phyloP scores from a whole-genome alignment of 2,329 filamentous ascomycete genomes.

The Mycosphaerella sp. region DNA sequence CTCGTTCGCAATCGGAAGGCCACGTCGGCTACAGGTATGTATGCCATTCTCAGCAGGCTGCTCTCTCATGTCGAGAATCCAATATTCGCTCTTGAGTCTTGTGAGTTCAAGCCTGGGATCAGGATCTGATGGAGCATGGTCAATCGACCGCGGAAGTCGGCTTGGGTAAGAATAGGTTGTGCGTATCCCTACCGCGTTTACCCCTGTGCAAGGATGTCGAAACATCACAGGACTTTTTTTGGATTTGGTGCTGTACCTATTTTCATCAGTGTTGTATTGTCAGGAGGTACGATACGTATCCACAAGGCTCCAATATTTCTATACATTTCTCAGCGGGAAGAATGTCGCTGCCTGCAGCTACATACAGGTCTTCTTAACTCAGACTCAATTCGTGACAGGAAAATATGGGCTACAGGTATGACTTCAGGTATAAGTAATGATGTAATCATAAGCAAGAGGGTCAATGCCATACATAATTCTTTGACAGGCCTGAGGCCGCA shows the following conservation, averaged over 20 bases:
- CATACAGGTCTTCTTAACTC: too few species aligned
- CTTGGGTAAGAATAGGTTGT: constrained; percentile 14
- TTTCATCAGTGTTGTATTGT: not conserved
- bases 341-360: not conserved
- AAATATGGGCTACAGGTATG: too few species aligned
- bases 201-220: constrained; percentile 8
- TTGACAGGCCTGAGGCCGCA: not conserved
- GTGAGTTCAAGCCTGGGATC: too few species aligned
- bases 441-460: not conserved
- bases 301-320: not conserved
- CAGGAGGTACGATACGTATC: not conserved
- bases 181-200: constrained; percentile 11
- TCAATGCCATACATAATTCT: not conserved
- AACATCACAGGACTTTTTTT: not conserved
- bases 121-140: not conserved
- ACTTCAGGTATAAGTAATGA: too few species aligned
- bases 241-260: constrained; percentile 1
- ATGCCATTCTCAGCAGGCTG: too few species aligned
- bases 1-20: too few species aligned
- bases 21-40: too few species aligned
- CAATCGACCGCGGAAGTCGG: not conserved
- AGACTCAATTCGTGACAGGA: too few species aligned
- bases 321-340: too few species aligned
- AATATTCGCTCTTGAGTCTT: too few species aligned
- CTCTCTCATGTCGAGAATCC: too few species aligned